A percentile compares a stretch with the other conserved stretches of the same genome.
Evolutionary conservation across 2,329 filamentous ascomycete species (phyloP).

Genomic region (Acrodontium crateriforme): DNA sequence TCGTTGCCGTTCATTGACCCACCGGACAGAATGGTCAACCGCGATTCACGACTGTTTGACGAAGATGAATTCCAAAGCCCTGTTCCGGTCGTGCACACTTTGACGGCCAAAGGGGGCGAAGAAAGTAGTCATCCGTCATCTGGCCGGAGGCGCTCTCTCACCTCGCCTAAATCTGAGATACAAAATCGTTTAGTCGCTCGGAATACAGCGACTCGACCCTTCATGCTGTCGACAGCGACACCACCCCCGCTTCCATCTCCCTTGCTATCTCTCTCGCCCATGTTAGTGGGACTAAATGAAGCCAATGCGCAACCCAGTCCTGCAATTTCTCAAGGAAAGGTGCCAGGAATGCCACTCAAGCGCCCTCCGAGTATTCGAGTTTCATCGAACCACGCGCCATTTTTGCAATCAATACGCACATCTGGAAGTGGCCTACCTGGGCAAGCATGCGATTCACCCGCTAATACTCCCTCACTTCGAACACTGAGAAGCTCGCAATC

Average conservation of each 20-base stretch:
- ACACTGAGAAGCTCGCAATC: conserved; percentile 18
- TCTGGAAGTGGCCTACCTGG: conserved; percentile 5
- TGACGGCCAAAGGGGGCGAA: conserved; percentile 13
- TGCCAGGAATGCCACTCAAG: conserved; percentile 14
- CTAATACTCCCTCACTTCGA: conserved; percentile 14
- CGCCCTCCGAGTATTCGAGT: conserved; percentile 33
- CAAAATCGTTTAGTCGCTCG: background rate
- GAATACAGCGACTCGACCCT: too few relatives aligned
- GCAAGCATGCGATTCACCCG: background rate
- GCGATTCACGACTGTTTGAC: conserved; percentile 1
- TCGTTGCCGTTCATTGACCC: conserved; percentile 11
- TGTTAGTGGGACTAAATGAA: background rate
- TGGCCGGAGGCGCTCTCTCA: background rate
- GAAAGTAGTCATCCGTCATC: background rate
- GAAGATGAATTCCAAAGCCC: conserved; percentile 7
- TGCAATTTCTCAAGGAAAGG: conserved; percentile 2
- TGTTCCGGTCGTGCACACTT: conserved; percentile 11
- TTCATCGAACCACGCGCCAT: conserved; percentile 28
- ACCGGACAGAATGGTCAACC: conserved; percentile 2
- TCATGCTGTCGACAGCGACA: too few relatives aligned
- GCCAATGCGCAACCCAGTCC: conserved; percentile 2
- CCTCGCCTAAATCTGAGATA: background rate
- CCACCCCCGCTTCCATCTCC: background rate
- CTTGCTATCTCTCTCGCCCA: conserved; percentile 1
- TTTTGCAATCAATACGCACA: conserved; percentile 25